Conservation (phyloP, 768 basidiomycete genomes). For the Auriscalpium orientale region DNA sequence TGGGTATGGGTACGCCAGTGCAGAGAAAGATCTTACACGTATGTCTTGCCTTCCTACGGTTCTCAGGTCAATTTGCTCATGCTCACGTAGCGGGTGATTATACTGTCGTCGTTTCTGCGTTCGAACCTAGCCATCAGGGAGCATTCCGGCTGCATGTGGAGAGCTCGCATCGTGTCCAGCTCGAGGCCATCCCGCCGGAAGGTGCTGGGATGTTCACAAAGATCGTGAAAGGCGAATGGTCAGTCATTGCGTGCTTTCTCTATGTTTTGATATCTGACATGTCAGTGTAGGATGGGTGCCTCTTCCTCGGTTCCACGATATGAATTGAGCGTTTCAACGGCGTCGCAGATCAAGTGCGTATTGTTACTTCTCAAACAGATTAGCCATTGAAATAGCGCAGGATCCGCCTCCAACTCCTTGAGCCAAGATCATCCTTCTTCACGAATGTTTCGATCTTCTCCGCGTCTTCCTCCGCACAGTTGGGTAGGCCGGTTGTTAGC, state of each 20-base stretch:
- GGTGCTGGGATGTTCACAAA: slow-evolving; percentile 88
- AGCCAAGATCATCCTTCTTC: slow-evolving; percentile 34
- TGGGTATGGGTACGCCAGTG: slow-evolving; percentile 63
- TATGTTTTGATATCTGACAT: not conserved
- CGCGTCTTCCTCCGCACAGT: slow-evolving; percentile 19
- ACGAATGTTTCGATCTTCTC: slow-evolving; percentile 58
- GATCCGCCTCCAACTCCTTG: slow-evolving; percentile 58
- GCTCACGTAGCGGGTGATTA: slow-evolving; percentile 62
- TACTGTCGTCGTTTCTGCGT: slow-evolving; percentile 78
- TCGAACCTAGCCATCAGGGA: slow-evolving; percentile 65
- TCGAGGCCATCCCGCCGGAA: slow-evolving; percentile 69
- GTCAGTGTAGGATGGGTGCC: slow-evolving; percentile 43
- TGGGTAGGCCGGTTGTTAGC: slow-evolving; percentile 45
- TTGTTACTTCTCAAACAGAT: not conserved
- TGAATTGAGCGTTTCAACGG: slow-evolving; percentile 45
- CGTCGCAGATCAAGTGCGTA: slow-evolving; percentile 52
- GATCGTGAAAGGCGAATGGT: slow-evolving; percentile 69
- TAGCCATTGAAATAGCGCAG: slow-evolving; percentile 27
- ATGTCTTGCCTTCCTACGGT: slow-evolving; percentile 9
- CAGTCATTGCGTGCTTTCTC: slow-evolving; percentile 14
- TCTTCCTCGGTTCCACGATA: slow-evolving; percentile 67
- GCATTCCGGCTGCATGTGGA: slow-evolving; percentile 58
- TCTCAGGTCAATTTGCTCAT: slow-evolving; percentile 4
- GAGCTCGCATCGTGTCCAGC: slow-evolving; percentile 50
- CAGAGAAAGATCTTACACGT: slow-evolving; percentile 49